These are phyloP conservation scores for Aspergillus neoniger DNA, from an alignment of 2,329 filamentous ascomycete genomes.

Conservation along the genomic window DNA sequence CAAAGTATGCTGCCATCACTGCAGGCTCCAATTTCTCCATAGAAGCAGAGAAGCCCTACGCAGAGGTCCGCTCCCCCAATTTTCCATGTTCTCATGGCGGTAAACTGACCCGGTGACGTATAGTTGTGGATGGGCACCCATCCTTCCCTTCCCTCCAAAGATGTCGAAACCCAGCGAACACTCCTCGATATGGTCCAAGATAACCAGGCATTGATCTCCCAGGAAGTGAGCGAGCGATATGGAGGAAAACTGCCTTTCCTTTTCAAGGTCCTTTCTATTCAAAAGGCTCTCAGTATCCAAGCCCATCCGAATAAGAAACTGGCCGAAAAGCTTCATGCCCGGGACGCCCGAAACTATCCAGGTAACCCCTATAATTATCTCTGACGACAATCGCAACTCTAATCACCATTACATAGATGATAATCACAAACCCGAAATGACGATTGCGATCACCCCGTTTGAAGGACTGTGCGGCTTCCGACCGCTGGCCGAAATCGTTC, in stretches of 20 bases:
- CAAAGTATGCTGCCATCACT: conserved; percentile 84
- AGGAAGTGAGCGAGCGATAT: conserved; percentile 72
- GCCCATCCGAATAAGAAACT: conserved; percentile 95
- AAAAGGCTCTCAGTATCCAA: conserved; percentile 95
- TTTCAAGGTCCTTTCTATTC: conserved; percentile 96
- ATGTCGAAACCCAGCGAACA: conserved; percentile 78
- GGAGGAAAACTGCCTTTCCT: conserved; percentile 86
- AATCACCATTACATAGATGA: conserved; percentile 62
- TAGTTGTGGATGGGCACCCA: conserved; percentile 99
- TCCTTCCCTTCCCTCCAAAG: conserved; percentile 90
- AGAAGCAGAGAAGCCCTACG: conserved; percentile 86
- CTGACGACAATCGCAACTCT: neutral
- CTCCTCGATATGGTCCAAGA: conserved; percentile 85
- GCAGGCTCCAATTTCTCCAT: conserved; percentile 73
- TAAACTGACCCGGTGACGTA: conserved; percentile 14
- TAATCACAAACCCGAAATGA: conserved; percentile 99
- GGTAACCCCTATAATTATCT: conserved; percentile 36
- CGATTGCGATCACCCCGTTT: conserved; percentile 93
- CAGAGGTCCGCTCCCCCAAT: conserved; percentile 63
- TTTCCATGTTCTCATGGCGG: neutral
- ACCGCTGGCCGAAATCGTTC: conserved; percentile 78
- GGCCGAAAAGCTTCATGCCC: conserved; percentile 81
- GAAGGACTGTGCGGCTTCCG: conserved; percentile 96
- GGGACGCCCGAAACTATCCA: conserved; percentile 90
- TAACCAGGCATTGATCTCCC: conserved; percentile 79